A percentile compares a stretch with the other conserved stretches of the same genome.
Evolutionary conservation across 352 stramenopile species (phyloP).

Genomic region (Phytophthora fragariae): DNA sequence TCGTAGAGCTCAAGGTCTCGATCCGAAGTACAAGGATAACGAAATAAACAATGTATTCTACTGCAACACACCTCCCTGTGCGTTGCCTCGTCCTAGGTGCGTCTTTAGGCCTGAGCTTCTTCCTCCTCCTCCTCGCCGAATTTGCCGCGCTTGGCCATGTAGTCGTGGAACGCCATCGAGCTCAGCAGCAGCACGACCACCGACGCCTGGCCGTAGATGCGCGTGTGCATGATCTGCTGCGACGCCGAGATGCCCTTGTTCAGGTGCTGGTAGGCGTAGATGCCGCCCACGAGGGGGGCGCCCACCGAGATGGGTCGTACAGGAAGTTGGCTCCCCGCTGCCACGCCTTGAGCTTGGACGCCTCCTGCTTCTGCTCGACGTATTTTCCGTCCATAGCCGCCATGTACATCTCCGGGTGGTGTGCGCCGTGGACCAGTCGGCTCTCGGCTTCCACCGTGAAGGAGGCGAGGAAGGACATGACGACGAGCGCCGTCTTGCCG

Average conservation of each 20-base stretch:
- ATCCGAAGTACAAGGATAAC: not conserved
- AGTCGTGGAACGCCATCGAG: constrained; percentile 85
- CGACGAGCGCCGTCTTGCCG: constrained; percentile 71
- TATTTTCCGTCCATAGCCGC: constrained; percentile 55
- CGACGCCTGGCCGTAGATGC: constrained; percentile 75
- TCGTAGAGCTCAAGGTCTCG: constrained; percentile 27
- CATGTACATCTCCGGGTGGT: constrained; percentile 75
- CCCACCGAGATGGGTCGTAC: constrained; percentile 63
- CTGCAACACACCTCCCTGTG: constrained; percentile 8
- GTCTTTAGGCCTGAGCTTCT: constrained; percentile 8
- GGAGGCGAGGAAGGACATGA: constrained; percentile 61
- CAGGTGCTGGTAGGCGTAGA: constrained; percentile 67
- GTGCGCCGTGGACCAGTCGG: constrained; percentile 58
- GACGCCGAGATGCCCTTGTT: constrained; percentile 73
- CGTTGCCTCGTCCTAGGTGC: constrained; percentile 7
- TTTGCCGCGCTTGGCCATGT: constrained; percentile 69
- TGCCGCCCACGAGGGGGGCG: constrained; percentile 65
- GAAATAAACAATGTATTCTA: constrained; percentile 32
- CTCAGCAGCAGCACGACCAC: constrained; percentile 69
- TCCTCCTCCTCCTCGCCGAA: constrained; percentile 53
- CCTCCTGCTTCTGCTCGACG: constrained; percentile 47
- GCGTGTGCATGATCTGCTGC: constrained; percentile 85
- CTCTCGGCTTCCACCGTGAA: constrained; percentile 72
- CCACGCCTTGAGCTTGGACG: constrained; percentile 51
- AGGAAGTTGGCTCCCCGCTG: constrained; percentile 66